Evolutionary conservation across 2,329 filamentous ascomycete species (phyloP).

Genomic region (Didymella keratinophila): DNA sequence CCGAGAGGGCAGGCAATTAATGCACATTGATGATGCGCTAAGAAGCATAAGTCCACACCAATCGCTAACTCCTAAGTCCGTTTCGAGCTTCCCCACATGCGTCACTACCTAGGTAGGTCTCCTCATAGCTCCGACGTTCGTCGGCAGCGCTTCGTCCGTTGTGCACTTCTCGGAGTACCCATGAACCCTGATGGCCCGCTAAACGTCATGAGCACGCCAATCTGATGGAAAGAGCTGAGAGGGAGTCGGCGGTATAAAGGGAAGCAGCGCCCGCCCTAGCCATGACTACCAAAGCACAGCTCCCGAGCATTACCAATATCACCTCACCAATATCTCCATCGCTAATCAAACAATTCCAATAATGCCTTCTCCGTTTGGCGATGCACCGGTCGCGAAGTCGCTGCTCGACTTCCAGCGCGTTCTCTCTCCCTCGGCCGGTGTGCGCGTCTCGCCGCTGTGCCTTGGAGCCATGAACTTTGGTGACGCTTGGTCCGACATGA

Average conservation of each 20-base stretch:
- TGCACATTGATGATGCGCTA: constrained; percentile 8
- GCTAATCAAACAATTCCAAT: constrained; percentile 8
- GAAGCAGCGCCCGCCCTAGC: neutral
- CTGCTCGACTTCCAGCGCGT: constrained; percentile 62
- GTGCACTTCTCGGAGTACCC: neutral
- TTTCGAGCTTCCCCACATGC: neutral
- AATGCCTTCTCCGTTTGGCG: constrained; percentile 40
- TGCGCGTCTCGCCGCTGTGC: constrained; percentile 63
- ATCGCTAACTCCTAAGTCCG: neutral
- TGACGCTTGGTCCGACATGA: constrained; percentile 54
- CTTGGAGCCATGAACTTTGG: constrained; percentile 65
- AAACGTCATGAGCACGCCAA: constrained; percentile 12
- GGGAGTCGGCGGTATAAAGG: constrained; percentile 1
- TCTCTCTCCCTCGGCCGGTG: constrained; percentile 59
- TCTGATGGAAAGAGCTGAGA: neutral
- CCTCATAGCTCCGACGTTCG: neutral
- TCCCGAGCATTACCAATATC: too few relatives aligned
- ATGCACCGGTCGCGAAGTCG: constrained; percentile 40
- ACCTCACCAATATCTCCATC: neutral
- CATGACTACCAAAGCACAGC: neutral
- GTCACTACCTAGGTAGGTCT: too few relatives aligned
- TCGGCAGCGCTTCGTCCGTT: neutral
- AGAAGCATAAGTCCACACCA: neutral
- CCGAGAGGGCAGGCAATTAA: neutral
- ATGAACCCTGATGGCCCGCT: constrained; percentile 7